Base-by-base conservation (phyloP, 2,329 filamentous ascomycete genomes). In the Triangularia verruculosa region DNA sequence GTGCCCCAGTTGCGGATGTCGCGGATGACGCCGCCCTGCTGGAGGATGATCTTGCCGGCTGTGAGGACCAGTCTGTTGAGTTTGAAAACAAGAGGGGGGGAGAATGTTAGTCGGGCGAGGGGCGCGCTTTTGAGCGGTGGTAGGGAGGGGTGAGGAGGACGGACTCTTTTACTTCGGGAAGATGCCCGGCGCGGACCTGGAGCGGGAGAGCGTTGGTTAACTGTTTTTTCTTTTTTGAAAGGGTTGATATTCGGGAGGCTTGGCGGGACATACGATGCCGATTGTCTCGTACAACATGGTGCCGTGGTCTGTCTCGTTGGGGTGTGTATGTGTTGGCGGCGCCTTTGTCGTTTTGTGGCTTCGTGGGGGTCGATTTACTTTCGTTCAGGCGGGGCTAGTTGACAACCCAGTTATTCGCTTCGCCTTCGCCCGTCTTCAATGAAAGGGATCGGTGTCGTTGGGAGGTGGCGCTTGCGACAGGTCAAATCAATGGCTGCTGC, bases 231-330 rank as follows among this genome's bases (percentile, higher is more conserved):
- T n/a, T n/a, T n/a, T n/a, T n/a, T n/a, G n/a, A n/a, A n/a, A n/a
- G n/a, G n/a, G n/a, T n/a, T 51, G 7, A 28, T 51, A 13, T n/a
- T n/a, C n/a, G 61, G n/a, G 11, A 47, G 39, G 39, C n/a, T 47
- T 17, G n/a, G 25, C 53, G 56, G 51, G n/a, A 81, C 89, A 73
- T 81, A 97, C 95, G 80, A 97, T 89, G 77, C 91, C 95, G 78
- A 99, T 95, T 74, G 98, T 83, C 82, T 99, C 95, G 83, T 99
- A 99, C 80, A 99, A 82, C 95, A 99, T 97, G 69, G 77, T 83
- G 55, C 15, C n/a, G n/a, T n/a, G n/a, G n/a, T n/a, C 20, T 34
- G 15, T 57, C 28, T 32, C 9, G 24, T 15, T 9, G 25, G 53
- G 20, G 52, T 9, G 47, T 47, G 17, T 47, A 15, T 47, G 13